Evolutionary conservation across 1,284 basidiomycete genomes (phyloP).

Genomic region (Lentinula novae-zelandiae): DNA sequence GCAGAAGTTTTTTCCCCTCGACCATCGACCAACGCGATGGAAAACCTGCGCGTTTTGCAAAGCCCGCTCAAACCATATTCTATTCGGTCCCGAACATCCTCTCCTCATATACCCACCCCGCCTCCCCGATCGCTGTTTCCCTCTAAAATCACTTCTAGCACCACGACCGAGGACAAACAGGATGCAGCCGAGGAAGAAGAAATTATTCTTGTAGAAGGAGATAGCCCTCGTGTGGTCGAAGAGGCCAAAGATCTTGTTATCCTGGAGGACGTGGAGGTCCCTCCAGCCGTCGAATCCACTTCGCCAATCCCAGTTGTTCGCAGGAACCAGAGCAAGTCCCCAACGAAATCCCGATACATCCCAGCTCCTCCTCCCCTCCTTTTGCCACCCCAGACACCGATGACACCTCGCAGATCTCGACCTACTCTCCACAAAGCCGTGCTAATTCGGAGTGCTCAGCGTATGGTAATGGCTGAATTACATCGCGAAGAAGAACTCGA

Average conservation of each 20-base stretch:
- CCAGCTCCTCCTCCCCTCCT: constrained; percentile 12
- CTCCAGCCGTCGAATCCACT: constrained; percentile 12
- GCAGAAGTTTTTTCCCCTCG: constrained; percentile 68
- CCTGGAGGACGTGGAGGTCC: constrained; percentile 54
- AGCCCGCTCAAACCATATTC: constrained; percentile 48
- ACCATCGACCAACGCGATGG: constrained; percentile 52
- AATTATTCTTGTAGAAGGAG: constrained; percentile 63
- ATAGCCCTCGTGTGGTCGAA: constrained; percentile 62
- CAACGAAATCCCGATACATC: constrained; percentile 13
- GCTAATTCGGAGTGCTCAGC: constrained; percentile 63
- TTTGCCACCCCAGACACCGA: constrained; percentile 18
- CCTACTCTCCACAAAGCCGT: constrained; percentile 64
- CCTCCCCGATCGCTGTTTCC: constrained; percentile 12
- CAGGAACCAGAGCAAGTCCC: constrained; percentile 16
- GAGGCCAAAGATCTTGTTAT: constrained; percentile 70
- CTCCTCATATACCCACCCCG: constrained; percentile 20
- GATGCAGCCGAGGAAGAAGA: constrained; percentile 38
- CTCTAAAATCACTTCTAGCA: neutral
- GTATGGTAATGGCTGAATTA: constrained; percentile 39
- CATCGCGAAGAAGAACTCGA: constrained; percentile 42
- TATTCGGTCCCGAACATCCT: constrained; percentile 22
- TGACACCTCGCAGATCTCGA: constrained; percentile 24
- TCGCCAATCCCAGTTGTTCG: constrained; percentile 4
- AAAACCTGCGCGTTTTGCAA: constrained; percentile 60
- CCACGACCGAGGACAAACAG: constrained; percentile 16